Evolutionary conservation across 768 basidiomycete species (phyloP).

Genomic region (Hygrophorus pudorinus): DNA sequence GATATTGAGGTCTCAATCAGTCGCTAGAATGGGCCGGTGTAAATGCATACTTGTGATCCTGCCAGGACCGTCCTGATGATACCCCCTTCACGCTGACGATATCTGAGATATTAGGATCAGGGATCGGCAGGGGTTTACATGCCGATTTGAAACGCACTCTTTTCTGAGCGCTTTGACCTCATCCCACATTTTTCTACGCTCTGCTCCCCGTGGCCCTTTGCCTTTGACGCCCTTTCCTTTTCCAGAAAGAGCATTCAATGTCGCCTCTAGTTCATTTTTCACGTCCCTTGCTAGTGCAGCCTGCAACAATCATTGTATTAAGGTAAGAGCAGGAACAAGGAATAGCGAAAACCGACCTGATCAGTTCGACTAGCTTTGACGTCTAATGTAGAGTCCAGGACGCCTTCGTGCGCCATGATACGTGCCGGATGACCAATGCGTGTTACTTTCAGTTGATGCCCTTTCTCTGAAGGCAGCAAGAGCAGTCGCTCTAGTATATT

Average conservation of each 20-base stretch:
- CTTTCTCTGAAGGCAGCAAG: conserved; percentile 45
- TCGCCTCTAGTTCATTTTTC: conserved; percentile 71
- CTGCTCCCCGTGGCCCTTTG: conserved; percentile 57
- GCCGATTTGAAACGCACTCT: conserved; percentile 49
- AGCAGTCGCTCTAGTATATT: conserved; percentile 87
- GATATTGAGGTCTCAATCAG: neutral
- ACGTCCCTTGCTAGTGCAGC: conserved; percentile 83
- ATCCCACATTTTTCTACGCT: conserved; percentile 80
- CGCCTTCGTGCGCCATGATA: conserved; percentile 62
- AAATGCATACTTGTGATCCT: conserved; percentile 54
- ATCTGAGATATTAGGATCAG: conserved; percentile 34
- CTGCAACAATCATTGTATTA: conserved; percentile 23
- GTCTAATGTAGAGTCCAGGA: conserved; percentile 63
- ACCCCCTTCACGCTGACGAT: conserved; percentile 79
- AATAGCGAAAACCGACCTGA: conserved; percentile 31
- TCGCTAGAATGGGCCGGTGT: neutral
- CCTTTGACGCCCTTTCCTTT: conserved; percentile 52
- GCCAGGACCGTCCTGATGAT: conserved; percentile 74
- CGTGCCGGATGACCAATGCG: conserved; percentile 96
- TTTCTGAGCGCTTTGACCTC: conserved; percentile 81
- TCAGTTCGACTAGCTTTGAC: conserved; percentile 66
- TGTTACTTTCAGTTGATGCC: conserved; percentile 52
- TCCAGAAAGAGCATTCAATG: conserved; percentile 54
- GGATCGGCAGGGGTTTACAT: neutral
- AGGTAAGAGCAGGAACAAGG: neutral